Conservation (phyloP, 768 basidiomycete genomes). For the Lactifluus piperatus region DNA sequence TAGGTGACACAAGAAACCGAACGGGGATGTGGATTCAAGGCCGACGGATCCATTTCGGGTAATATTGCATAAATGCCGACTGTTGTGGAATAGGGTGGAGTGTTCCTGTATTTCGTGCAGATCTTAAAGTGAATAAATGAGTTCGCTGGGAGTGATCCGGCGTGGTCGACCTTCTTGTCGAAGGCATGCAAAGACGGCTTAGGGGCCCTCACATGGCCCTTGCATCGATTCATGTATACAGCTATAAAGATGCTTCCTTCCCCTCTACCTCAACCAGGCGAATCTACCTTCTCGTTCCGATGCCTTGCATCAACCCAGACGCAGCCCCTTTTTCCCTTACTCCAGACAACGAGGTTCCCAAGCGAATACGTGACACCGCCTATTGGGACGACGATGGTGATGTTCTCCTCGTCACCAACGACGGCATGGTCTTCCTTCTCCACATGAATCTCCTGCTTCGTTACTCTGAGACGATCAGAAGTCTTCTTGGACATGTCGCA, state of each 20-base stretch:
- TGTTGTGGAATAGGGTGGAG: not conserved
- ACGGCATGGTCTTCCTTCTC: slow-evolving; percentile 2
- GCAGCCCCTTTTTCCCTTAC: slow-evolving; percentile 12
- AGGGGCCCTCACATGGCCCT: not conserved
- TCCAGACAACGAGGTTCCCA: slow-evolving; percentile 2
- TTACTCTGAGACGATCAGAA: slow-evolving; percentile 8
- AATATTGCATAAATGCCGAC: not conserved
- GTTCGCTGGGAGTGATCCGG: not conserved
- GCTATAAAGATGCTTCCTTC: slow-evolving; percentile 4
- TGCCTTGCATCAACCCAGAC: slow-evolving; percentile 11
- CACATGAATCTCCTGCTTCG: slow-evolving; percentile 8
- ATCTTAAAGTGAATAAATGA: not conserved
- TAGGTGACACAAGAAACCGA: slow-evolving; percentile 65
- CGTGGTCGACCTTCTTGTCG: not conserved
- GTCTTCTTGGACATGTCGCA: slow-evolving; percentile 7
- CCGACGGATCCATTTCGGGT: slow-evolving; percentile 1
- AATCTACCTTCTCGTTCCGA: not conserved
- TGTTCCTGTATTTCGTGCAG: not conserved
- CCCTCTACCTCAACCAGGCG: not conserved
- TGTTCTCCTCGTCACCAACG: slow-evolving; percentile 14
- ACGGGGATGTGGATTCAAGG: slow-evolving; percentile 73
- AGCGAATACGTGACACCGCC: slow-evolving; percentile 1
- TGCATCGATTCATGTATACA: not conserved
- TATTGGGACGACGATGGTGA: slow-evolving; percentile 14
- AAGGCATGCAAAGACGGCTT: not conserved